These are phyloP conservation scores for Botryotinia narcissicola DNA, from an alignment of 2,329 filamentous ascomycete species.

Conservation along the genomic window DNA sequence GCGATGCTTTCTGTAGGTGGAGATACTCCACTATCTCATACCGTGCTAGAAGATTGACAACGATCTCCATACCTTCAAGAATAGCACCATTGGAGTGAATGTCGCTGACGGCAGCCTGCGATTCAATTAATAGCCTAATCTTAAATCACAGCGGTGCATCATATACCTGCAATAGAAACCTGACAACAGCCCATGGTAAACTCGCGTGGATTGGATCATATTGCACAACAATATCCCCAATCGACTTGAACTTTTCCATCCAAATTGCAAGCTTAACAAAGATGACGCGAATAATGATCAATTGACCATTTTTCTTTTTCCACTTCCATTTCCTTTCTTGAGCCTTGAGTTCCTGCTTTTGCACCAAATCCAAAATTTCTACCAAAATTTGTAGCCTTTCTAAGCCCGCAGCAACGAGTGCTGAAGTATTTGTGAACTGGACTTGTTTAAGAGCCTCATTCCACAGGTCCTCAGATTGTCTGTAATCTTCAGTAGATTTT, in stretches of 20 bases:
- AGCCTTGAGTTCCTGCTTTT: neutral
- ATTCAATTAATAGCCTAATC: neutral
- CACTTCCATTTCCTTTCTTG: neutral
- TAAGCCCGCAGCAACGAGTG: neutral
- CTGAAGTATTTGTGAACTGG: neutral
- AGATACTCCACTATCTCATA: neutral
- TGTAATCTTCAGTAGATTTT: neutral
- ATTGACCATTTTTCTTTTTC: conserved; percentile 11
- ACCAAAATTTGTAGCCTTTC: neutral
- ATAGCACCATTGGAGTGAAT: conserved; percentile 18
- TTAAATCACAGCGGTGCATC: neutral
- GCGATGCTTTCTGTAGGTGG: conserved; percentile 13
- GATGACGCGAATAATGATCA: conserved; percentile 21
- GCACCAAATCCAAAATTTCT: neutral
- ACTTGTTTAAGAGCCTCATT: neutral
- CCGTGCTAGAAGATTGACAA: conserved; percentile 17
- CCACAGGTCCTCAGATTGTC: neutral
- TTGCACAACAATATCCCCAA: conserved; percentile 21
- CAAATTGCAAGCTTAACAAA: conserved; percentile 22
- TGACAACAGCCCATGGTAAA: conserved; percentile 25
- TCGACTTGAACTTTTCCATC: conserved; percentile 23
- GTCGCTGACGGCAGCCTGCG: neutral
- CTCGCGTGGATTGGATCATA: conserved; percentile 25
- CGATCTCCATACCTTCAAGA: conserved; percentile 21
- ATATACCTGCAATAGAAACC: conserved; percentile 23